These are phyloP conservation scores for Eutypella sp. DNA, from an alignment of 2,329 filamentous ascomycete species.

Conservation along the genomic window DNA sequence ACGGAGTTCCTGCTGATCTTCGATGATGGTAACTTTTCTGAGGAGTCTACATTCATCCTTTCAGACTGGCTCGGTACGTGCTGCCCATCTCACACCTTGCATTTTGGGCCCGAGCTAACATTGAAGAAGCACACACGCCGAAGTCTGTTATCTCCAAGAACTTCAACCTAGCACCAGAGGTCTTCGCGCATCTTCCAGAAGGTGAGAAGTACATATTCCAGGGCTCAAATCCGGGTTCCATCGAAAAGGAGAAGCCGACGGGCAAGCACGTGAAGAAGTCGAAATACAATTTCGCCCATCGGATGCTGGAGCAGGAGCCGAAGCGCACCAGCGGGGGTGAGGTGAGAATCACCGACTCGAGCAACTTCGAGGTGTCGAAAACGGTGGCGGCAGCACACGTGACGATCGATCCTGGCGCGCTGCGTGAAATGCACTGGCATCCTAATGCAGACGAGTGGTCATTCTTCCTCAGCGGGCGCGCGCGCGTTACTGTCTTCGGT, in stretches of 20 bases:
- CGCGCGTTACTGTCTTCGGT: conserved; percentile 69
- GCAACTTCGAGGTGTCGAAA: conserved; percentile 68
- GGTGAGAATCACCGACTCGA: conserved; percentile 71
- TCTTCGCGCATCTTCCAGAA: conserved; percentile 63
- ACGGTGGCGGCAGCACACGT: conserved; percentile 70
- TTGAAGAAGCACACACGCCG: conserved; percentile 58
- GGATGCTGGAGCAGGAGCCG: conserved; percentile 65
- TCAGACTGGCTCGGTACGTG: conserved; percentile 64
- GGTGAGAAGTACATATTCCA: conserved; percentile 75
- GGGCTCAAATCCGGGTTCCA: conserved; percentile 58
- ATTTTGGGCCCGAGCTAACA: conserved; percentile 9
- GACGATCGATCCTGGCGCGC: conserved; percentile 63
- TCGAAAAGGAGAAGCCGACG: conserved; percentile 59
- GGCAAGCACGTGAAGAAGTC: conserved; percentile 61
- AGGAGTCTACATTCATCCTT: conserved; percentile 65
- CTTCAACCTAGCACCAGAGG: conserved; percentile 65
- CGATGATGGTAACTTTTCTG: conserved; percentile 42
- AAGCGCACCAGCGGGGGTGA: conserved; percentile 62
- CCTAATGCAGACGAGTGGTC: conserved; percentile 76
- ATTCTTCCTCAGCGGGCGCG: conserved; percentile 69
- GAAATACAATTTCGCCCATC: conserved; percentile 64
- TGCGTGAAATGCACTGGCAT: conserved; percentile 82
- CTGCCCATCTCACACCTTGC: neutral
- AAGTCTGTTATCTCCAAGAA: conserved; percentile 69
- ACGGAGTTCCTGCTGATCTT: conserved; percentile 58